Evolutionary conservation across 208 protist genomes (phyloP).

Genomic region (Porcisia hertigi): DNA sequence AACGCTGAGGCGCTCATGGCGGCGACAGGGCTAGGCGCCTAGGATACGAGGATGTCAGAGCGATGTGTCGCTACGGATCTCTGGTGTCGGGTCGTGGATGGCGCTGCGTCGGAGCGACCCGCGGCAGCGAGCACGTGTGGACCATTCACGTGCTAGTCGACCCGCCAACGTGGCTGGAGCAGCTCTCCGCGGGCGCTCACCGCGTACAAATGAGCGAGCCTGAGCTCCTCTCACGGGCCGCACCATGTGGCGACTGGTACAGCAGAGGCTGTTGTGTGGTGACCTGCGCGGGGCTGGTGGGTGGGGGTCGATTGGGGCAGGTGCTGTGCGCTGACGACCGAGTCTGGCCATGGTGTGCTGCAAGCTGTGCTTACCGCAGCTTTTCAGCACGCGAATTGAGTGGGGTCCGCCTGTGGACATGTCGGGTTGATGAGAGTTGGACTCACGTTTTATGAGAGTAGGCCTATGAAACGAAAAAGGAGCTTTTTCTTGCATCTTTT

Average conservation of each 20-base stretch:
- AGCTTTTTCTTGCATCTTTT: no score
- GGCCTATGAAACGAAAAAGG: no score
- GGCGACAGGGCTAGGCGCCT: not conserved
- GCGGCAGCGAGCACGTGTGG: not conserved
- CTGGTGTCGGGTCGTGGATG: not conserved
- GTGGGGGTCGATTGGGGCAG: no score
- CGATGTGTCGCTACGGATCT: not conserved
- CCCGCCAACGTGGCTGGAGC: not conserved
- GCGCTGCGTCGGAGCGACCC: not conserved
- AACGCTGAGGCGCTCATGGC: not conserved
- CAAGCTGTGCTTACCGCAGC: not conserved
- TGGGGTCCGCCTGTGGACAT: no score
- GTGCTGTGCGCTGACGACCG: no score
- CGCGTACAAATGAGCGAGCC: not conserved
- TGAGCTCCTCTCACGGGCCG: not conserved
- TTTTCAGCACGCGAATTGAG: not conserved
- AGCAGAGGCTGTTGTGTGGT: no score
- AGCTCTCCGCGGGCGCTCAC: not conserved
- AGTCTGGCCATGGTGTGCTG: no score
- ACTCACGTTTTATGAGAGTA: no score
- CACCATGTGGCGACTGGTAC: no score
- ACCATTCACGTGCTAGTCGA: not conserved
- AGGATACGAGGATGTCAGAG: not conserved
- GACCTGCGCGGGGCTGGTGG: no score
- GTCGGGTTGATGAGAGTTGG: not conserved